Conservation (phyloP, 2,329 filamentous ascomycete species). For the Xylaria sp. region DNA sequence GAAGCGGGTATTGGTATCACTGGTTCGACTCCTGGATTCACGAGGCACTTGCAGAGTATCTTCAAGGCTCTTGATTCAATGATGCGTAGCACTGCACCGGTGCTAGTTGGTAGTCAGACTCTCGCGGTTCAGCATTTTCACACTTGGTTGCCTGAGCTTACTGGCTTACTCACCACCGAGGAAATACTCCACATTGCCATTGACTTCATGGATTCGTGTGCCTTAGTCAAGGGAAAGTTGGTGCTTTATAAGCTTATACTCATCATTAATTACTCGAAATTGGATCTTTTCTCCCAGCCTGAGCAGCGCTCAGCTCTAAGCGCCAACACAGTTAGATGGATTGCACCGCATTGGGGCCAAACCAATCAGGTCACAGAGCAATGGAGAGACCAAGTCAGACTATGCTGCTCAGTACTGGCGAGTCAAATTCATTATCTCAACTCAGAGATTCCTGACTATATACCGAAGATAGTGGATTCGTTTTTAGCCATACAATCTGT, state of each 20-base stretch:
- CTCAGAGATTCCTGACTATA: conserved; percentile 85
- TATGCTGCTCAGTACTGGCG: conserved; percentile 92
- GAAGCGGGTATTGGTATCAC: conserved; percentile 88
- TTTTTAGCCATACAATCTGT: conserved; percentile 78
- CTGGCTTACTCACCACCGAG: conserved; percentile 77
- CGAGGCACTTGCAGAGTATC: conserved; percentile 82
- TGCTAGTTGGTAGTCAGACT: conserved; percentile 93
- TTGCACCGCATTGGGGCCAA: conserved; percentile 92
- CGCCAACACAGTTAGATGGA: conserved; percentile 87
- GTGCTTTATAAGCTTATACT: conserved; percentile 91
- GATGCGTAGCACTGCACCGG: conserved; percentile 87
- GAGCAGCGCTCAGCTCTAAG: conserved; percentile 80
- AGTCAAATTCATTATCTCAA: conserved; percentile 83
- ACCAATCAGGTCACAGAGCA: conserved; percentile 79
- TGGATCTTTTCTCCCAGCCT: conserved; percentile 82
- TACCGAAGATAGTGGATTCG: conserved; percentile 90
- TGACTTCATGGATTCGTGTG: conserved; percentile 93
- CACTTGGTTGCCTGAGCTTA: conserved; percentile 93
- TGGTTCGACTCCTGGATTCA: conserved; percentile 77
- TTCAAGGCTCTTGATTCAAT: conserved; percentile 90
- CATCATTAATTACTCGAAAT: conserved; percentile 88
- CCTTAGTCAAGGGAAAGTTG: conserved; percentile 87
- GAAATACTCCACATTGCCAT: conserved; percentile 93
- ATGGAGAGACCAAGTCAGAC: conserved; percentile 90
- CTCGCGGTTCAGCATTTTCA: conserved; percentile 96